Evolutionary conservation across 2,329 filamentous ascomycete genomes (phyloP).

Genomic region (Sporothrix euskadiensis): DNA sequence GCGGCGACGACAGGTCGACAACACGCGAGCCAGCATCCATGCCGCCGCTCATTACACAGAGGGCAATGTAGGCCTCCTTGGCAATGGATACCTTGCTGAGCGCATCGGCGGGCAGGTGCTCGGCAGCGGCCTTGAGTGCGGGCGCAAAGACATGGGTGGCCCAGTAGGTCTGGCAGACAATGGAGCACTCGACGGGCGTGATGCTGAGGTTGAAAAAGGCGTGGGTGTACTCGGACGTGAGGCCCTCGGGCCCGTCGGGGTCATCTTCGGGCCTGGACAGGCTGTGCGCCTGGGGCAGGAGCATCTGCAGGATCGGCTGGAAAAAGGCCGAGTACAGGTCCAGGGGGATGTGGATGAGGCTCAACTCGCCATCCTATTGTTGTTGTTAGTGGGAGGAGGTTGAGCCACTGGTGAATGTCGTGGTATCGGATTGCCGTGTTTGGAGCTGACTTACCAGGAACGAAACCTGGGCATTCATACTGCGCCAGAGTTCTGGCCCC

Average conservation of each 20-base stretch:
- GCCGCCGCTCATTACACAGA: constrained; percentile 86
- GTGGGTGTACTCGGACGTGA: constrained; percentile 59
- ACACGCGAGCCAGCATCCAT: constrained; percentile 90
- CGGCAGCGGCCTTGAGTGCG: constrained; percentile 53
- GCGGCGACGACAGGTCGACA: constrained; percentile 83
- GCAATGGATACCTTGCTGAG: constrained; percentile 69
- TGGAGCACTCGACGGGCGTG: constrained; percentile 87
- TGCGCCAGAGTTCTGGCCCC: constrained; percentile 31
- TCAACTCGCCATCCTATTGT: constrained; percentile 76
- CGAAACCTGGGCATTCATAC: constrained; percentile 59
- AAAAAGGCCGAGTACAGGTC: constrained; percentile 75
- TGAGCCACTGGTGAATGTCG: neutral
- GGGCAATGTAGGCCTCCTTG: constrained; percentile 79
- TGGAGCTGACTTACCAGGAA: constrained; percentile 53
- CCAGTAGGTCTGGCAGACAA: constrained; percentile 80
- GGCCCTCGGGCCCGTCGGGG: constrained; percentile 45
- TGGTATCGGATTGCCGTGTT: neutral
- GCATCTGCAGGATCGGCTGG: constrained; percentile 80
- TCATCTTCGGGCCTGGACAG: constrained; percentile 34
- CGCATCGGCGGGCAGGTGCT: constrained; percentile 54
- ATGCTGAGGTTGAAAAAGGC: constrained; percentile 92
- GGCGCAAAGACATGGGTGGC: constrained; percentile 75
- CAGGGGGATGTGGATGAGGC: constrained; percentile 86
- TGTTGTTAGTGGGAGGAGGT: neutral
- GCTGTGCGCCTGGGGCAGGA: constrained; percentile 65